Conservation (phyloP, 768 basidiomycete genomes). For the Mycena rebaudengoi region DNA sequence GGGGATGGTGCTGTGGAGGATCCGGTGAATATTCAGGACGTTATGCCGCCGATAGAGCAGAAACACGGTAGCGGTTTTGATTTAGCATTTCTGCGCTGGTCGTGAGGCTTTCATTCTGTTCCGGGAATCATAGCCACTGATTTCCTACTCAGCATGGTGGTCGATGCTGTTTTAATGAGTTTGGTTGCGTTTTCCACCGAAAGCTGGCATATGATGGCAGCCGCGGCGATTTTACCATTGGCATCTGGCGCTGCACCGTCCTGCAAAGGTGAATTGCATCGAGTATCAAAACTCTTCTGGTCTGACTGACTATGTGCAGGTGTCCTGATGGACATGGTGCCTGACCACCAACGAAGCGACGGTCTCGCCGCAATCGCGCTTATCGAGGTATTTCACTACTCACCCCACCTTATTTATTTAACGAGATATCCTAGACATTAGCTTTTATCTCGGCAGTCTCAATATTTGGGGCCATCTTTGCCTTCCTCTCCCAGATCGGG, state of each 20-base stretch:
- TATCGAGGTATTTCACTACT: no score
- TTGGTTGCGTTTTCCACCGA: slow-evolving; percentile 2
- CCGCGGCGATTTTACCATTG: slow-evolving; percentile 11
- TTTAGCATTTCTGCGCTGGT: slow-evolving; percentile 13
- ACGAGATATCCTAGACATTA: no score
- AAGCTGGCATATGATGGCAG: slow-evolving; percentile 14
- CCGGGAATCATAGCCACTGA: no score
- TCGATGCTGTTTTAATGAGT: slow-evolving; percentile 7
- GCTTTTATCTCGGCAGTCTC: slow-evolving; percentile 6
- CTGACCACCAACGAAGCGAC: neutral
- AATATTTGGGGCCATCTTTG: slow-evolving; percentile 14
- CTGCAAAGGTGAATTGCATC: no score
- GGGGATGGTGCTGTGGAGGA: neutral
- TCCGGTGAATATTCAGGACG: neutral
- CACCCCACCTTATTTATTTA: no score
- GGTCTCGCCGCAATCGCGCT: slow-evolving; percentile 1
- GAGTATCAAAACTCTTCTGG: no score
- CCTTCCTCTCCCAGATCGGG: slow-evolving; percentile 6
- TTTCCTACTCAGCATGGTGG: neutral
- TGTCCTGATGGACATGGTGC: slow-evolving; percentile 17
- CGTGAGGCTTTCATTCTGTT: neutral
- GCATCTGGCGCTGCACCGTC: slow-evolving; percentile 14
- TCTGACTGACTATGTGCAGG: no score
- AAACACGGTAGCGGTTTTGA: slow-evolving; percentile 10
- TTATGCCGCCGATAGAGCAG: neutral